A percentile compares a stretch with the other conserved stretches of the same genome.
These are phyloP conservation scores for Eremochloa ophiuroides DNA, from an alignment of 176 grass and related monocot species.

Conservation along the genomic window DNA sequence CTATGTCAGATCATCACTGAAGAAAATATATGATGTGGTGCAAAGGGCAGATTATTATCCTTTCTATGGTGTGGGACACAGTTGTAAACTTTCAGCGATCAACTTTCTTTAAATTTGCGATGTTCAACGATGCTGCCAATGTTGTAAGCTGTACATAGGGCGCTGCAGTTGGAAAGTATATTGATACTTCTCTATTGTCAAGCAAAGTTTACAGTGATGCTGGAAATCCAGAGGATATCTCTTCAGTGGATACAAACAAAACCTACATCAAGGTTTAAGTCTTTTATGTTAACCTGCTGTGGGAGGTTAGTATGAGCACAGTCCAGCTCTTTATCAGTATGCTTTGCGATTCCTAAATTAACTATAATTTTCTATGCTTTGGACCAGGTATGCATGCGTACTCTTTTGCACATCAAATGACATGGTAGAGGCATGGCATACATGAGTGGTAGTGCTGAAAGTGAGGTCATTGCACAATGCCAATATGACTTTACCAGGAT, in stretches of 20 bases:
- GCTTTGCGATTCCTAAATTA: conserved; percentile 23
- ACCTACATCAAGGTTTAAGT: background rate
- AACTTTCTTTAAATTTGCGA: conserved; percentile 5
- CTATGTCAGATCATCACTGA: background rate
- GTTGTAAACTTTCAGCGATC: background rate
- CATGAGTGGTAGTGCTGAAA: background rate
- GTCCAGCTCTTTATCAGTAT: background rate
- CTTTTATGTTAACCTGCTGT: conserved; percentile 15
- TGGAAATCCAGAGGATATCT: conserved; percentile 7
- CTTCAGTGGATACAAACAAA: background rate
- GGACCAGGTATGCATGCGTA: background rate
- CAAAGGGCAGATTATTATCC: conserved; percentile 4
- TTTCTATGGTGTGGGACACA: background rate
- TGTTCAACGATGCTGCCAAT: background rate
- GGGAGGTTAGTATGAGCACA: conserved; percentile 22
- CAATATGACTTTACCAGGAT: background rate
- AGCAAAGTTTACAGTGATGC: background rate
- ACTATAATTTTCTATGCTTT: conserved; percentile 12
- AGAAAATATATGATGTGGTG: background rate
- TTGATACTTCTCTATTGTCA: conserved; percentile 5
- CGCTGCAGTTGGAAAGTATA: background rate
- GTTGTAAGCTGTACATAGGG: conserved; percentile 3
- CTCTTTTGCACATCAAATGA: background rate
- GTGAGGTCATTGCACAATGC: background rate
- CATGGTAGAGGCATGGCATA: background rate